These are phyloP conservation scores for Entomortierella chlamydospora DNA, from an alignment of 192 early-diverging fungal genomes.

Conservation along the genomic window DNA sequence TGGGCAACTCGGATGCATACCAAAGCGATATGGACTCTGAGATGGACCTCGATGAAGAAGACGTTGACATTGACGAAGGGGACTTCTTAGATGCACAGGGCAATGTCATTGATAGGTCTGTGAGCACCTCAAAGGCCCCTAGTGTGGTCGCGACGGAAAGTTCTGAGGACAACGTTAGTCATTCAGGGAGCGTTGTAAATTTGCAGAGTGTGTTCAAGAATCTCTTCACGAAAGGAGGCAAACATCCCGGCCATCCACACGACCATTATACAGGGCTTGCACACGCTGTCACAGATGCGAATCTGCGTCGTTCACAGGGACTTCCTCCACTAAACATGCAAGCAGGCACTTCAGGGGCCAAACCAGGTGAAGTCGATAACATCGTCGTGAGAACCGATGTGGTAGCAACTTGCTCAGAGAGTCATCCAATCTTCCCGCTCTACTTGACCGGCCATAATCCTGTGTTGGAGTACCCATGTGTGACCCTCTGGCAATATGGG, in stretches of 20 bases:
- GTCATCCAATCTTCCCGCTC: constrained; percentile 60
- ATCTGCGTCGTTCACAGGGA: constrained; percentile 38
- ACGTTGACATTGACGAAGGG: constrained; percentile 15
- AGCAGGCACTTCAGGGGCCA: constrained; percentile 3
- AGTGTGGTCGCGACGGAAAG: constrained; percentile 38
- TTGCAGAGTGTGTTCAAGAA: constrained; percentile 47
- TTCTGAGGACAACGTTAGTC: constrained; percentile 25
- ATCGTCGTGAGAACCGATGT: constrained; percentile 49
- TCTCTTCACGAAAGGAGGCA: constrained; percentile 27
- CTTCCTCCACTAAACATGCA: neutral
- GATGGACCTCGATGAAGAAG: constrained; percentile 45
- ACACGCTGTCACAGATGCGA: constrained; percentile 28
- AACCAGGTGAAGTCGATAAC: constrained; percentile 33
- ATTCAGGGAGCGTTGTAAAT: constrained; percentile 29
- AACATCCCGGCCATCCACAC: neutral
- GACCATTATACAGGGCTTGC: constrained; percentile 17
- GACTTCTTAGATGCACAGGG: constrained; percentile 51
- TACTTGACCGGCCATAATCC: constrained; percentile 63
- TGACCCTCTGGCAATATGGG: constrained; percentile 85
- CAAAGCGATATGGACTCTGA: constrained; percentile 53
- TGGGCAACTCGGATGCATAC: constrained; percentile 15
- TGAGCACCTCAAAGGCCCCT: constrained; percentile 21
- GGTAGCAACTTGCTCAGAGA: constrained; percentile 57
- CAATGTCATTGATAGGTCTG: constrained; percentile 39
- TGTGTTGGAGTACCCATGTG: constrained; percentile 66